These are phyloP conservation scores for Solanum microdontum DNA, from an alignment of 257 asterid species.

Conservation along the genomic window DNA sequence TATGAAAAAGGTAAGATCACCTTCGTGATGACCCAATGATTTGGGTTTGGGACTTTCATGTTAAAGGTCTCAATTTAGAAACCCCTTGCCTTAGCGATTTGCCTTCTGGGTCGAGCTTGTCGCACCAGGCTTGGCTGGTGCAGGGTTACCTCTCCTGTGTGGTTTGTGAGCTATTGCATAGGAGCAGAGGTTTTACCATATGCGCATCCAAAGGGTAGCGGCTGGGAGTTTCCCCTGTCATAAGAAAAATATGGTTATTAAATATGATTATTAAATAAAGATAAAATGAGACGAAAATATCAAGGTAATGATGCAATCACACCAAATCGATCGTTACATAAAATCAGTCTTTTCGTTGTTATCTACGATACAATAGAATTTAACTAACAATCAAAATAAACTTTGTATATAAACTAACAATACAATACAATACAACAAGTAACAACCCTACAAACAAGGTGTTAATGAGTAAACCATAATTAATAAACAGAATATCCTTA, in stretches of 20 bases:
- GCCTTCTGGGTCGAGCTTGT: not conserved
- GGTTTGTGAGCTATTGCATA: not conserved
- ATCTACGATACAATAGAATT: not conserved
- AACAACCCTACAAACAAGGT: not conserved
- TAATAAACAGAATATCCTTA: no score
- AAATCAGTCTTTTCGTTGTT: no score
- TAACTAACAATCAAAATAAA: no score
- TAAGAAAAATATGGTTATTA: no score
- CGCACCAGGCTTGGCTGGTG: no score
- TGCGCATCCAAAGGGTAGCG: rapidly evolving
- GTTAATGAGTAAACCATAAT: not conserved
- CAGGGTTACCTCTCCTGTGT: not conserved
- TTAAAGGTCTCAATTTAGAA: no score
- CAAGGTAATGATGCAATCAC: not conserved
- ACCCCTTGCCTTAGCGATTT: not conserved
- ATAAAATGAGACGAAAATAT: not conserved
- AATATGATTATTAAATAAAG: no score
- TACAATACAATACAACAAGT: not conserved
- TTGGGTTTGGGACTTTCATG: no score
- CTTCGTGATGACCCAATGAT: not conserved
- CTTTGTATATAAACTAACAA: not conserved
- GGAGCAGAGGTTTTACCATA: rapidly evolving
- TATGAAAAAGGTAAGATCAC: not conserved
- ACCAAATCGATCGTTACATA: not conserved
- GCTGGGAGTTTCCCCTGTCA: no score